phyloP scores from a whole-genome alignment of 495 filamentous ascomycete species.

The Hyaloscypha finlandica region DNA sequence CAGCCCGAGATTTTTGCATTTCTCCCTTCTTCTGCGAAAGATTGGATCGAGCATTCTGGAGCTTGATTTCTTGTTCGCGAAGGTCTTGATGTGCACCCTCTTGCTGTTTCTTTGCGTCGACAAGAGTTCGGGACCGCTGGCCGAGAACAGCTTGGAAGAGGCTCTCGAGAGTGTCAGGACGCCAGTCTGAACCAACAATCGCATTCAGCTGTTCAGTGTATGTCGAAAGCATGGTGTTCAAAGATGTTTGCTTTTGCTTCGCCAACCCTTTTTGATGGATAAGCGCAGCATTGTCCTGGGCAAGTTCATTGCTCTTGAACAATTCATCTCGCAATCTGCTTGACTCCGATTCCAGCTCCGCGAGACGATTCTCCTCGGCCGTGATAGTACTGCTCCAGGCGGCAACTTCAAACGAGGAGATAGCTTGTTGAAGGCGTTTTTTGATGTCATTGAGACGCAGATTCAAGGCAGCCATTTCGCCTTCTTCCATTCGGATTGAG shows the following conservation, averaged over 20 bases:
- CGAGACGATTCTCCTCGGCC: constrained; percentile 60
- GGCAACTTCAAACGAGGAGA: constrained; percentile 57
- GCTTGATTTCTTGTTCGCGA: constrained; percentile 74
- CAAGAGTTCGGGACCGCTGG: constrained; percentile 49
- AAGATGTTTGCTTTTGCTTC: constrained; percentile 65
- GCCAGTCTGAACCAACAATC: constrained; percentile 66
- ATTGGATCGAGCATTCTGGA: constrained; percentile 62
- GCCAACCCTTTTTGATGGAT: constrained; percentile 76
- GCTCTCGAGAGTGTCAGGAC: constrained; percentile 65
- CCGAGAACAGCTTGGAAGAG: constrained; percentile 69
- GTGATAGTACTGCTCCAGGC: constrained; percentile 71
- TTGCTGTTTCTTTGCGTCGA: constrained; percentile 65
- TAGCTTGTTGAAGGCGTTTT: constrained; percentile 59
- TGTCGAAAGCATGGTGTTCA: constrained; percentile 74
- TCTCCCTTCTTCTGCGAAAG: constrained; percentile 66
- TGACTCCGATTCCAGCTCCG: constrained; percentile 65
- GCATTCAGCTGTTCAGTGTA: constrained; percentile 68
- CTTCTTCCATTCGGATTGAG: constrained; percentile 79
- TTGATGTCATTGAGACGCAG: constrained; percentile 70
- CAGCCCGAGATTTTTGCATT: constrained; percentile 55
- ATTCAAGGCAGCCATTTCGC: constrained; percentile 71
- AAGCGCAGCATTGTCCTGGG: constrained; percentile 75
- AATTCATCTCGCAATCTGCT: constrained; percentile 73
- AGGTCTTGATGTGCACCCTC: constrained; percentile 71
- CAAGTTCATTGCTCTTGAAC: constrained; percentile 74